Percentiles rank a stretch among this genome's conserved stretches.
Conservation (phyloP, 495 filamentous ascomycete species). For the Penicillium canescens region DNA sequence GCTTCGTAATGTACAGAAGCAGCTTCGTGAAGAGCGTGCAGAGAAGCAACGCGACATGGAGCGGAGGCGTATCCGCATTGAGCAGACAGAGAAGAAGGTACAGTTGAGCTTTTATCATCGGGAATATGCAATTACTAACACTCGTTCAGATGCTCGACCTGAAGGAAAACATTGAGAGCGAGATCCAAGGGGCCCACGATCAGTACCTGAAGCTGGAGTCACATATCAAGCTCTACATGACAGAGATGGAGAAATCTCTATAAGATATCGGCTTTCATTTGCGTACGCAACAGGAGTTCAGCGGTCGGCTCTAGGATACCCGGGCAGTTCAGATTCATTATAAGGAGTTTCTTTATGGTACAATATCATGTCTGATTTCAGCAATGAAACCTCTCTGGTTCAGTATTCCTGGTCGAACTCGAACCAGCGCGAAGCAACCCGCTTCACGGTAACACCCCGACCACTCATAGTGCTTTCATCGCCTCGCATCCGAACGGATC, state of each 20-base stretch:
- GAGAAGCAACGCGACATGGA: slow-evolving; percentile 91
- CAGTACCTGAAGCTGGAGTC: slow-evolving; percentile 96
- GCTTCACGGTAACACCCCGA: slow-evolving; percentile 64
- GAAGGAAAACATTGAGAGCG: slow-evolving; percentile 94
- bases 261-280: slow-evolving; percentile 40
- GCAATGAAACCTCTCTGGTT: background rate
- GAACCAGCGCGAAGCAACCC: slow-evolving; percentile 74
- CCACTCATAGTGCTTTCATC: slow-evolving; percentile 64
- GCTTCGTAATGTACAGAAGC: slow-evolving; percentile 75
- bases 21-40: slow-evolving; percentile 77
- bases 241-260: slow-evolving; percentile 94
- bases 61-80: slow-evolving; percentile 82
- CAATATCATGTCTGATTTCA: slow-evolving; percentile 7
- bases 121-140: slow-evolving; percentile 5
- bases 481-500: slow-evolving; percentile 50
- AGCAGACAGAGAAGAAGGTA: slow-evolving; percentile 99
- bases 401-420: slow-evolving; percentile 40
- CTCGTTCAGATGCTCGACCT: slow-evolving; percentile 83
- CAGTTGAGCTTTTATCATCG: slow-evolving; percentile 9
- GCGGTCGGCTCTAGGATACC: slow-evolving; percentile 45
- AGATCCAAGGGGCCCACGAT: slow-evolving; percentile 82
- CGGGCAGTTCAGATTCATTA: slow-evolving; percentile 31
- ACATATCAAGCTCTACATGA: slow-evolving; percentile 96
- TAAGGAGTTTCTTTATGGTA: slow-evolving; percentile 25
- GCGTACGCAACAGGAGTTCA: slow-evolving; percentile 38